These are phyloP conservation scores for Coemansia sp. DNA, from an alignment of 192 early-diverging fungal species.

Conservation along the genomic window DNA sequence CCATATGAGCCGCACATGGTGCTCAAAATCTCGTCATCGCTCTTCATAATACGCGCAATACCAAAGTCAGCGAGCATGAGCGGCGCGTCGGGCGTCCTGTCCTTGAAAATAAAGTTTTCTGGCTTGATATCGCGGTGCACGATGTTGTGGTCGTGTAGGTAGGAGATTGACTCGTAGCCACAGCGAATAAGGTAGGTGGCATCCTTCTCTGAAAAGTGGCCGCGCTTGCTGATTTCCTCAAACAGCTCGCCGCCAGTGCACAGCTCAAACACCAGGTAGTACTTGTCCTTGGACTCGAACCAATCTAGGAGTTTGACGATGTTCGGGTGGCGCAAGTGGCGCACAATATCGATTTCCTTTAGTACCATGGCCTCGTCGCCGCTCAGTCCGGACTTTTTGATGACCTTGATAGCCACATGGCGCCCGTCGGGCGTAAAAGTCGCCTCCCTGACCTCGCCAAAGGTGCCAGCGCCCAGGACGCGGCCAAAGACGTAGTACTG, in stretches of 20 bases:
- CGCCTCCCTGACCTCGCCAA: constrained; percentile 75
- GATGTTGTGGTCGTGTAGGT: constrained; percentile 85
- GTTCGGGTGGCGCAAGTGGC: constrained; percentile 82
- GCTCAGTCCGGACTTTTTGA: constrained; percentile 81
- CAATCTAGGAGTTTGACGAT: constrained; percentile 79
- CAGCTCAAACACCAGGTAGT: constrained; percentile 77
- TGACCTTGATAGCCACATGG: constrained; percentile 89
- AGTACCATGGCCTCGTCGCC: constrained; percentile 87
- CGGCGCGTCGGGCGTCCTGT: constrained; percentile 62
- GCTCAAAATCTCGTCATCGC: constrained; percentile 68
- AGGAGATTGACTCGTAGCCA: constrained; percentile 75
- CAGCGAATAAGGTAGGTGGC: constrained; percentile 75
- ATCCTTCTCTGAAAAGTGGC: constrained; percentile 81
- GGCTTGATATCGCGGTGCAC: constrained; percentile 88
- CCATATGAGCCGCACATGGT: constrained; percentile 89
- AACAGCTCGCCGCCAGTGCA: constrained; percentile 89
- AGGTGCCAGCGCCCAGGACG: constrained; percentile 71
- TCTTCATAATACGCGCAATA: constrained; percentile 67
- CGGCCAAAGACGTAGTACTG: constrained; percentile 68
- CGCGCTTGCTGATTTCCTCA: constrained; percentile 76
- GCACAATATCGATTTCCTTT: constrained; percentile 89
- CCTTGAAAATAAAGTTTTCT: constrained; percentile 84
- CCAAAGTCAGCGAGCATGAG: constrained; percentile 90
- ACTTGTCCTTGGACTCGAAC: constrained; percentile 75
- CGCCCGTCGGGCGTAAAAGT: constrained; percentile 68